phyloP scores from a whole-genome alignment of 306 rosid genomes.

The Acacia acuminata region DNA sequence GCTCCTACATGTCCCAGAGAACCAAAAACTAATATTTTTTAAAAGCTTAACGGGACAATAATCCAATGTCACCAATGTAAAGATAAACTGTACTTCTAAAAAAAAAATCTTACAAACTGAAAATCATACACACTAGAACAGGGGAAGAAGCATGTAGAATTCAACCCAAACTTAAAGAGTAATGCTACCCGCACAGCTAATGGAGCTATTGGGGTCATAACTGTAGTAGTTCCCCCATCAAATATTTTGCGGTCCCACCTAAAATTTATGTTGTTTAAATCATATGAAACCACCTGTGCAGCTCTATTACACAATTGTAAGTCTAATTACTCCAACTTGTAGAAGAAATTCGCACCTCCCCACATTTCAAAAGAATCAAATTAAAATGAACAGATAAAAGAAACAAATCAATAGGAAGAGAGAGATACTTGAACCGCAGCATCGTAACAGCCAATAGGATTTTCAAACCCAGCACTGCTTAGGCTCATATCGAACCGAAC shows the following conservation, averaged over 20 bases:
- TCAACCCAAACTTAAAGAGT: not conserved
- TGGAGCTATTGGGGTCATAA: not conserved
- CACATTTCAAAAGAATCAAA: conserved; percentile 5
- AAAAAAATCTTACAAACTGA: conserved; percentile 6
- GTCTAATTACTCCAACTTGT: not conserved
- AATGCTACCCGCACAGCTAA: not conserved
- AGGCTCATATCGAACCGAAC: conserved; percentile 34
- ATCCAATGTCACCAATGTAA: not conserved
- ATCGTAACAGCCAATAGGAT: conserved; percentile 71
- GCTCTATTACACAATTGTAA: not conserved
- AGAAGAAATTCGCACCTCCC: not conserved
- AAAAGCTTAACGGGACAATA: not conserved
- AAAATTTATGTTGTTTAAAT: not conserved
- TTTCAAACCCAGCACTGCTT: conserved; percentile 44
- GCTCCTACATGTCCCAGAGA: conserved; percentile 63
- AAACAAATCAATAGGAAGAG: not conserved
- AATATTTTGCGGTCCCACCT: no score
- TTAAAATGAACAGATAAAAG: not conserved
- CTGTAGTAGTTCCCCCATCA: not conserved
- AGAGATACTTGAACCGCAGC: conserved; percentile 77
- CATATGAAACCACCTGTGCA: not conserved
- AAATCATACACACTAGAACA: not conserved
- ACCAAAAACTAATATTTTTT: conserved; percentile 18
- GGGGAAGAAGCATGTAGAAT: not conserved
- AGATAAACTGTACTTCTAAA: conserved; percentile 7